Base-by-base conservation (phyloP, 2,329 filamentous ascomycete species). In the Lizonia empirigonia region DNA sequence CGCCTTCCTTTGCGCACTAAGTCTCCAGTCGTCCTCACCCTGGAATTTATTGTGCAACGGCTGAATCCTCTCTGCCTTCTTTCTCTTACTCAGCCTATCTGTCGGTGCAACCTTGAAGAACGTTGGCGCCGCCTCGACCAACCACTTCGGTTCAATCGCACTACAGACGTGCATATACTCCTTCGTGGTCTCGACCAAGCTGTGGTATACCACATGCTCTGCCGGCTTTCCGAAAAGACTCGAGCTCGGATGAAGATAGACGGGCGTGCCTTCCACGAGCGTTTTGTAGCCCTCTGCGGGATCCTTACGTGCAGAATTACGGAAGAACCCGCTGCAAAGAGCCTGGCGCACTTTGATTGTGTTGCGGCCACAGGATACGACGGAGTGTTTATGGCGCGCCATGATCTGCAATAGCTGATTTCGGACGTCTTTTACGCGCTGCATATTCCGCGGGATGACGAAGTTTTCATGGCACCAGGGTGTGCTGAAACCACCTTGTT, bases 401-500 rank as follows among this genome's bases (percentile, higher is more conserved):
- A 99, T 95, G 72, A 99, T 97, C 63, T 89, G 90, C 44, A 93
- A 84, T 3, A 99, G 82, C 74, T 99, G 94, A 55, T 95, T 88
- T 15, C 94, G 85, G 0, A 99, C 91, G 70, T 99, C 94, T 71
- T 93, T 90, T 8, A 91, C 92, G 9, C 93, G 87, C 51, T 86
- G 84, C 84, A 99, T 96, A 26, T 86, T 87, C 2, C 92, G 85
- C 4, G 91, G 91, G 70, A 97, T 92, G 70, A 99, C 94, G 72
- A 96, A 99, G 74, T 99, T 97, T 69, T 99, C 95, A 62, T 91
- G 93, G 70, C 94, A 97, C 94, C 94, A 99, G 0, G 92, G 86
- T 50, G 86, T 90, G 40, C 86, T 89, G 75, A 85, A 96, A 6
- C 87, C 87, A 56, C 85, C 88, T 35, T 87, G 82, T 72, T 96